Base-by-base conservation (phyloP, 257 asterid species). In the Voacanga thouarsii region DNA sequence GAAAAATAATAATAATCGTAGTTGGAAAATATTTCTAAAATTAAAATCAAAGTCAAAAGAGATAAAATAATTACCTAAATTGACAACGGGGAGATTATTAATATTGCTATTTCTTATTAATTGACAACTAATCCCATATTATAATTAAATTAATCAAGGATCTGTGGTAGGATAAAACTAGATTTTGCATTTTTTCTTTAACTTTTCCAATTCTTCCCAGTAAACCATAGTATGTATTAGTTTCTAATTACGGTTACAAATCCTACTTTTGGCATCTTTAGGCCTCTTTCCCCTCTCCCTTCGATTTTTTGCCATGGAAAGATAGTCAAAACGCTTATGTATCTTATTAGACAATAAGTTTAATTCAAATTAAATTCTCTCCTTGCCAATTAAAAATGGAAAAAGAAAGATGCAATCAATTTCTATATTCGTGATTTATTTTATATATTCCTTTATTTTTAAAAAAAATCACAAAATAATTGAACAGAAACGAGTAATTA, bases 71-170 rank as follows among this genome's bases (percentile, higher is more conserved):
- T 28, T 55, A 72, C 59, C 75, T 37, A 72, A 64, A 43, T 74
- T 39, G 51, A 64, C 78, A 64, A 64, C 44, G 28, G 24, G 7
- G 21, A 71, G 67, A 72, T 79, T 77, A 50, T 79, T 72, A 49
- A 50, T 24, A 3, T 6, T 44, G 26, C 63, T 63, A 11, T 14
- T 41, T 12, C 26, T 9, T 1, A 60, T 23, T 39, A 71, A 12
- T 60, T 60, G 55, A 71, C 76, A 60, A 59, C 77, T 78, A 57
- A 44, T 78, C 12, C 12, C 44, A 43, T 19, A 24, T 30, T 8
- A 2, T 51, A n/a, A 55, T 37, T 72, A 51, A 75, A 43, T 45
- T 24, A 75, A 24, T 60, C 8, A 57, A 57, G 9, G 11, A 41
- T 1, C 19, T 45, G 19, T 61, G 59, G 26, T 21, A 18, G 67